phyloP scores from a whole-genome alignment of 768 basidiomycete species.

The Mycena chlorophos region DNA sequence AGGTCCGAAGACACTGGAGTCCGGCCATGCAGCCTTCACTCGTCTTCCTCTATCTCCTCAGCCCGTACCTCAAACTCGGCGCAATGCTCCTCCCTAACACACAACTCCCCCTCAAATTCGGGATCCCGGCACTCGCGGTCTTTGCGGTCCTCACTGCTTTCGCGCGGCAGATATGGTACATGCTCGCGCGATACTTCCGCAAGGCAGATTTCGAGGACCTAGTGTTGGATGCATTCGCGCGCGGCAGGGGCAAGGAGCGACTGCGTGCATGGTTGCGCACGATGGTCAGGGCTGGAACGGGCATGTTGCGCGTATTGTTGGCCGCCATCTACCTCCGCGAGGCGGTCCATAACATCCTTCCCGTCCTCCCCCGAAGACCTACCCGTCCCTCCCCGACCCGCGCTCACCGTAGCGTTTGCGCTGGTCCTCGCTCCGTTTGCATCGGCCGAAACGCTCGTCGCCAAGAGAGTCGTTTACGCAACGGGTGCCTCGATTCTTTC shows the following conservation, averaged over 20 bases:
- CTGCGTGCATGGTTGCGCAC: slow-evolving; percentile 45
- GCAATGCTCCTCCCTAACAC: slow-evolving; percentile 60
- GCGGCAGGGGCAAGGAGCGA: slow-evolving; percentile 52
- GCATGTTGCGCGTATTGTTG: slow-evolving; percentile 48
- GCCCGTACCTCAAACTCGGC: slow-evolving; percentile 70
- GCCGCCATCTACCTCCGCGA: slow-evolving; percentile 66
- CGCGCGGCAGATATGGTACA: slow-evolving; percentile 71
- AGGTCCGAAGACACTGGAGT: slow-evolving; percentile 40
- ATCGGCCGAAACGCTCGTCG: slow-evolving; percentile 53
- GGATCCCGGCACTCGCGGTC: slow-evolving; percentile 48
- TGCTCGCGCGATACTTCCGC: slow-evolving; percentile 72
- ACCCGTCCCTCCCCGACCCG: slow-evolving; percentile 36
- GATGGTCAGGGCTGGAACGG: slow-evolving; percentile 46
- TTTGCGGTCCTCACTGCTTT: slow-evolving; percentile 62
- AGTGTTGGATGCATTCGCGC: slow-evolving; percentile 59
- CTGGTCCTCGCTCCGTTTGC: slow-evolving; percentile 51
- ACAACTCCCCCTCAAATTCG: slow-evolving; percentile 47
- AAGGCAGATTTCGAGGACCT: slow-evolving; percentile 67
- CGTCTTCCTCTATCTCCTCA: slow-evolving; percentile 69
- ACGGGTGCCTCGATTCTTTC: slow-evolving; percentile 60
- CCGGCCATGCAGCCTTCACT: slow-evolving; percentile 57
- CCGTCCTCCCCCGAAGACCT: slow-evolving; percentile 44
- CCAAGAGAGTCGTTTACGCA: slow-evolving; percentile 53
- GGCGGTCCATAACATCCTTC: slow-evolving; percentile 52
- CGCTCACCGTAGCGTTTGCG: slow-evolving; percentile 43